These are phyloP conservation scores for Parietaria judaica DNA, from an alignment of 306 rosid genomes.

Conservation along the genomic window DNA sequence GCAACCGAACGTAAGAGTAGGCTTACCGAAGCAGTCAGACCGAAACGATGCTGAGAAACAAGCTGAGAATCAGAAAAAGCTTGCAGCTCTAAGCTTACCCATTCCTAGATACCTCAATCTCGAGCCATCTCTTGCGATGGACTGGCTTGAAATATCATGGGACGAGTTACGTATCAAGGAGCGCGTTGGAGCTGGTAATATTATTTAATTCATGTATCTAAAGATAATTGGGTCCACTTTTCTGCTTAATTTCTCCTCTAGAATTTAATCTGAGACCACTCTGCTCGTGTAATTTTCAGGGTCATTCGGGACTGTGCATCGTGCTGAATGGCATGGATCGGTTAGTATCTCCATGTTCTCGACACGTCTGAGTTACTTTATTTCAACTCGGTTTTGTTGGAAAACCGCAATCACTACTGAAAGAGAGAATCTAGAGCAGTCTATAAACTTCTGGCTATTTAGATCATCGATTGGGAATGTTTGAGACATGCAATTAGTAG, in stretches of 20 bases:
- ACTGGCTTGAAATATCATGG: slow-evolving; percentile 99
- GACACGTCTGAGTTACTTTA: no score
- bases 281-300: slow-evolving; percentile 36
- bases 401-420: background rate
- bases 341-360: slow-evolving; percentile 35
- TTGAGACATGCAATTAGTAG: background rate
- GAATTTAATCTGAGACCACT: slow-evolving; percentile 8
- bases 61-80: slow-evolving; percentile 33
- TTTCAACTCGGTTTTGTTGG: background rate
- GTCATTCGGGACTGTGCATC: slow-evolving; percentile 95
- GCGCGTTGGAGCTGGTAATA: slow-evolving; percentile 91
- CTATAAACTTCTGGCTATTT: background rate
- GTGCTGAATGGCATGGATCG: slow-evolving; percentile 98
- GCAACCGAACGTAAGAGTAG: slow-evolving; percentile 24
- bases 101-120: slow-evolving; percentile 62
- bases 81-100: slow-evolving; percentile 23
- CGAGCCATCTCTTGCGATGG: slow-evolving; percentile 97
- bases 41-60: slow-evolving; percentile 29
- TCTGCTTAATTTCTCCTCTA: background rate
- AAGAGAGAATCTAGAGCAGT: background rate
- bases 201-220: background rate
- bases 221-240: background rate
- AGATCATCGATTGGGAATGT: background rate
- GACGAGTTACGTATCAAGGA: slow-evolving; percentile 79
- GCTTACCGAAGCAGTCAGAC: slow-evolving; percentile 35